Conservation (phyloP, 2,329 filamentous ascomycete species). For the Macrophomina tecta region DNA sequence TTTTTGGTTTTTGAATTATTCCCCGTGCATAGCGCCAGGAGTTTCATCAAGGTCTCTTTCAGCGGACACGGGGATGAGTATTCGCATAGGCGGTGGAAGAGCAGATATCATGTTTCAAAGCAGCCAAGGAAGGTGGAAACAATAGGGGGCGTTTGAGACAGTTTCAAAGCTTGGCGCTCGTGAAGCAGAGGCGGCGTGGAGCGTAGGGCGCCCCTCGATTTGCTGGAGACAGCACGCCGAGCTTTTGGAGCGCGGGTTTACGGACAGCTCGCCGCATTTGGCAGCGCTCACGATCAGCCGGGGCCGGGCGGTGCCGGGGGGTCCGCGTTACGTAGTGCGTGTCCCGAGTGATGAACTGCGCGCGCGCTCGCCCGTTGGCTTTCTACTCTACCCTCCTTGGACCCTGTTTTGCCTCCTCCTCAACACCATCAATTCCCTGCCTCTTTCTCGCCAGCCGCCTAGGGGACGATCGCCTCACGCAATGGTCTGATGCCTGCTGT, state of each 20-base stretch:
- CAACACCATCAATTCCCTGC: not conserved
- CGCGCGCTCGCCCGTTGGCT: not conserved
- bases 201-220: not conserved
- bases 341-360: not conserved
- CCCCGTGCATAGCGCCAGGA: not conserved
- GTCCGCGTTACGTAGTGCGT: conserved; percentile 15
- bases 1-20: not conserved
- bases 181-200: not conserved
- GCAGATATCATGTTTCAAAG: not conserved
- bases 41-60: not conserved
- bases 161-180: not conserved
- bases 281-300: not conserved
- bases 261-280: not conserved
- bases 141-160: not conserved
- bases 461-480: not conserved
- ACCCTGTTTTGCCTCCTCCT: conserved; percentile 3
- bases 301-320: not conserved
- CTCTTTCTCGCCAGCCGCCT: not conserved
- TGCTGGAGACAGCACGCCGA: not conserved
- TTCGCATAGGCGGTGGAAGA: not conserved
- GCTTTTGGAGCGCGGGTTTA: conserved; percentile 5
- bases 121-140: not conserved
- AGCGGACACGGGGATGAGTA: not conserved
- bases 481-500: conserved; percentile 5
- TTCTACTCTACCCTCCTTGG: not conserved